These are phyloP conservation scores for Volvariella surrecta DNA, from an alignment of 1,284 basidiomycete species.

Conservation along the genomic window DNA sequence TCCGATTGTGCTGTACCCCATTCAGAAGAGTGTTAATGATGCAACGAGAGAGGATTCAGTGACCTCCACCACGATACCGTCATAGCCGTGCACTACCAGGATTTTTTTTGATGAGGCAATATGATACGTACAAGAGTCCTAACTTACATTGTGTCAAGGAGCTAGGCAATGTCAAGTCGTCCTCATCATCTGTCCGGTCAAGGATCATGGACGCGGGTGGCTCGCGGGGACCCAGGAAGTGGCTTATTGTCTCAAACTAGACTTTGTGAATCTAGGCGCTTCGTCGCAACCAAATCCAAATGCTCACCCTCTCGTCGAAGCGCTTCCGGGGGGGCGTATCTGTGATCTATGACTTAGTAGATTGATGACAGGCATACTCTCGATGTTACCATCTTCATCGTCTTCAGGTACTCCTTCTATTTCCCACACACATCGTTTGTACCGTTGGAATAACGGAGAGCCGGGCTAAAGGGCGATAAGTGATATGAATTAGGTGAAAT, in stretches of 20 bases:
- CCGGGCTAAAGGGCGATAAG: slow-evolving; percentile 53
- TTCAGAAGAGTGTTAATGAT: slow-evolving; percentile 62
- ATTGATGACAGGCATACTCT: no score
- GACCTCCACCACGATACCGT: slow-evolving; percentile 77
- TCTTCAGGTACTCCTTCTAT: slow-evolving; percentile 69
- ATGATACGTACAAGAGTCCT: slow-evolving; percentile 6
- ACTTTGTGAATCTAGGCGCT: neutral
- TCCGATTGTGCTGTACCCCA: neutral
- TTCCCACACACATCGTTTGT: slow-evolving; percentile 86
- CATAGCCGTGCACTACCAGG: slow-evolving; percentile 64
- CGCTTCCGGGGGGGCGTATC: slow-evolving; percentile 60
- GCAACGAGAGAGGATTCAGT: slow-evolving; percentile 71
- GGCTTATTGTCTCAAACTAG: slow-evolving; percentile 68
- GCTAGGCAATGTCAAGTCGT: slow-evolving; percentile 59
- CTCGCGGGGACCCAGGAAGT: slow-evolving; percentile 63
- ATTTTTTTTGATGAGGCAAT: slow-evolving; percentile 12
- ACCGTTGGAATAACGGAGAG: slow-evolving; percentile 79
- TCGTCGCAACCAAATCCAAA: slow-evolving; percentile 1
- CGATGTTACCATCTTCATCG: slow-evolving; percentile 55
- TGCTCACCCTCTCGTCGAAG: slow-evolving; percentile 55
- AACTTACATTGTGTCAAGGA: slow-evolving; percentile 66
- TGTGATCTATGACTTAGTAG: slow-evolving; percentile 17
- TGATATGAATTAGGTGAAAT: neutral
- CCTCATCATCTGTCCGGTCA: slow-evolving; percentile 80
- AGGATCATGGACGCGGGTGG: slow-evolving; percentile 75